Percentiles rank a stretch among this genome's conserved stretches.
Conservation (phyloP, 495 filamentous ascomycete species). For the Cercophora samala region DNA sequence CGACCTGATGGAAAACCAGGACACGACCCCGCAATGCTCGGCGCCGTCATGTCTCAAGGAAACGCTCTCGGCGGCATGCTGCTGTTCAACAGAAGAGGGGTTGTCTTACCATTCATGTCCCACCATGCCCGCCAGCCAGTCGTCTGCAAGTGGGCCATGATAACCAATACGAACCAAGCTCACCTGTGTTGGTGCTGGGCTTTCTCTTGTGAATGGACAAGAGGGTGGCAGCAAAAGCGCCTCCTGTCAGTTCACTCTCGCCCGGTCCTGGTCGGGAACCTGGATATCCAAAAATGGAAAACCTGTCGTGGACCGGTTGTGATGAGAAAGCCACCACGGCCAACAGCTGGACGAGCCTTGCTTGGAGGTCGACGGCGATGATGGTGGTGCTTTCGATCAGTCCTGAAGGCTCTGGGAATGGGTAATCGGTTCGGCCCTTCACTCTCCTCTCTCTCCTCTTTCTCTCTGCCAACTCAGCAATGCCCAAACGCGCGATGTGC, state of each 20-base stretch:
- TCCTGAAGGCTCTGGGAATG: not conserved
- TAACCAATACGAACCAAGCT: not conserved
- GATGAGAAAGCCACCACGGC: no score
- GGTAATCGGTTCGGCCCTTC: not conserved
- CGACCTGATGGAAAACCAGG: not conserved
- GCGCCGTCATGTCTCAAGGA: no score
- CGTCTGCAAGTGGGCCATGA: not conserved
- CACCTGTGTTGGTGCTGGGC: not conserved
- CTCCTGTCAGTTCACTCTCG: not conserved
- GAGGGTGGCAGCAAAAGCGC: not conserved
- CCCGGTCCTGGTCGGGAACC: not conserved
- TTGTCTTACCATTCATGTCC: not conserved
- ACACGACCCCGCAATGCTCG: not conserved
- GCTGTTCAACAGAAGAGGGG: not conserved
- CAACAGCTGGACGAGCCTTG: not conserved
- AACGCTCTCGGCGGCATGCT: not conserved
- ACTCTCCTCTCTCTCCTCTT: constrained; percentile 1
- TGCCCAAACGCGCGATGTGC: constrained; percentile 13
- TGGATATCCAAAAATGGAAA: not conserved
- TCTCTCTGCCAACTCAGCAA: constrained; percentile 7
- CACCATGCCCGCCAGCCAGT: not conserved
- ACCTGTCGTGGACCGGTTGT: not conserved
- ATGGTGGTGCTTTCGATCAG: not conserved
- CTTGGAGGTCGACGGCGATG: not conserved
- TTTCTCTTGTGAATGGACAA: not conserved